These are phyloP conservation scores for Dillenia suffruticosa DNA, from an alignment of 164 flowering plant species.

Conservation along the genomic window DNA sequence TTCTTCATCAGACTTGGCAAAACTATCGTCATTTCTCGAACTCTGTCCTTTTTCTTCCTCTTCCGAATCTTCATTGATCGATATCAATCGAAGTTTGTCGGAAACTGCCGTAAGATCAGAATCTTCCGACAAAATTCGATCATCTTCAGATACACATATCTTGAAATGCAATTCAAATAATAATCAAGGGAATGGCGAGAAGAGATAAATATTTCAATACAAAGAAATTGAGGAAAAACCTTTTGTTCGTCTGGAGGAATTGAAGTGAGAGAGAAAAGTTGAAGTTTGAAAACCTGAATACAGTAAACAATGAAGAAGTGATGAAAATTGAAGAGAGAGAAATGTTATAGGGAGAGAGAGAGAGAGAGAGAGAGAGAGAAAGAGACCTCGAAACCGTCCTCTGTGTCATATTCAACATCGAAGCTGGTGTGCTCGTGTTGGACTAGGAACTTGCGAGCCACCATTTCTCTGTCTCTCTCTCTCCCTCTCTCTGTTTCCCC, in stretches of 20 bases:
- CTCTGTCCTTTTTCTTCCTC: conserved; percentile 9
- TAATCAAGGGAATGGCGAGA: not conserved
- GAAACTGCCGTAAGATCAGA: conserved; percentile 55
- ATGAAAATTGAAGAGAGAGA: not conserved
- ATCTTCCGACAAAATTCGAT: conserved; percentile 26
- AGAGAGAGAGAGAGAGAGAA: conserved; percentile 11
- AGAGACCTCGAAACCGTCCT: conserved; percentile 67
- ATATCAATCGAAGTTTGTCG: conserved; percentile 50
- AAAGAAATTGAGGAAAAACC: conserved; percentile 24
- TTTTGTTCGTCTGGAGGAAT: conserved; percentile 81
- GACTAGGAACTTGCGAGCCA: conserved; percentile 53
- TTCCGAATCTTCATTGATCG: conserved; percentile 30
- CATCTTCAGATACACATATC: not conserved
- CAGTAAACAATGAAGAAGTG: not conserved
- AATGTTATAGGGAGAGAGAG: not conserved
- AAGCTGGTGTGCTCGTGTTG: conserved; percentile 41
- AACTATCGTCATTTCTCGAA: conserved; percentile 10
- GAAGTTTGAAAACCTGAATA: conserved; percentile 74
- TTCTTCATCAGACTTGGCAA: conserved; percentile 65
- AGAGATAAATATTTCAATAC: not conserved
- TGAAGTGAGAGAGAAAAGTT: conserved; percentile 87
- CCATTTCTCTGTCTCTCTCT: conserved; percentile 33
- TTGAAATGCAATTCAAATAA: not conserved
- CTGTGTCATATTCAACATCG: conserved; percentile 69
- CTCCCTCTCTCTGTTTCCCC: not conserved